Evolutionary conservation across 2,329 filamentous ascomycete genomes (phyloP).

Genomic region (Hymenoscyphus linearis): DNA sequence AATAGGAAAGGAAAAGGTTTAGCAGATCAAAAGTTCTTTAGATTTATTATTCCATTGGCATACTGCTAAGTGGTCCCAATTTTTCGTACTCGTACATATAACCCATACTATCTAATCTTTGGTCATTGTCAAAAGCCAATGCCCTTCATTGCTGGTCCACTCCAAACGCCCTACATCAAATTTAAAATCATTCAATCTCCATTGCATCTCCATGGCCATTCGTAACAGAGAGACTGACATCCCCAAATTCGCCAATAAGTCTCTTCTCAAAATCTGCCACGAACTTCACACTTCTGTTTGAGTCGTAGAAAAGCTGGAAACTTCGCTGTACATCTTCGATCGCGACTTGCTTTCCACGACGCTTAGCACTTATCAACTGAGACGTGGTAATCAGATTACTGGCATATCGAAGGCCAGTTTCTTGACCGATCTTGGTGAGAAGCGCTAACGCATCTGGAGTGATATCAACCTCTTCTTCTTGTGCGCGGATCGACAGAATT

Average conservation of each 20-base stretch:
- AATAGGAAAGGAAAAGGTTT: slow-evolving; percentile 3
- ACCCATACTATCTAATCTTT: slow-evolving; percentile 10
- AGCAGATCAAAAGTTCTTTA: neutral
- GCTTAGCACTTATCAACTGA: slow-evolving; percentile 80
- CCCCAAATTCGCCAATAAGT: slow-evolving; percentile 82
- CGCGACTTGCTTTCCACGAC: slow-evolving; percentile 75
- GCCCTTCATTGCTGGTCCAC: slow-evolving; percentile 3
- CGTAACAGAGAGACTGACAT: slow-evolving; percentile 61
- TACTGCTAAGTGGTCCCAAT: slow-evolving; percentile 2
- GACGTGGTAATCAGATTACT: slow-evolving; percentile 96
- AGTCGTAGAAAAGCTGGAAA: slow-evolving; percentile 92
- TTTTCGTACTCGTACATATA: slow-evolving; percentile 16
- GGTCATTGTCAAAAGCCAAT: neutral
- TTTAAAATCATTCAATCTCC: slow-evolving; percentile 41
- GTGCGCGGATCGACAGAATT: slow-evolving; percentile 85
- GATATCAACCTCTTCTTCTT: slow-evolving; percentile 93
- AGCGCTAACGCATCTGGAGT: slow-evolving; percentile 85
- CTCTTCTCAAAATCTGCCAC: slow-evolving; percentile 86
- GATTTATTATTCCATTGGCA: neutral
- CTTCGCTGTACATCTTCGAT: slow-evolving; percentile 89
- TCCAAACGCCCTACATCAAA: slow-evolving; percentile 12
- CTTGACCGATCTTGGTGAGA: slow-evolving; percentile 90
- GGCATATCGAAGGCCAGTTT: slow-evolving; percentile 90
- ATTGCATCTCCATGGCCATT: slow-evolving; percentile 61
- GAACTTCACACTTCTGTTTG: slow-evolving; percentile 81